phyloP scores from a whole-genome alignment of 2,329 filamentous ascomycete genomes.

The Aureobasidium subglaciale region DNA sequence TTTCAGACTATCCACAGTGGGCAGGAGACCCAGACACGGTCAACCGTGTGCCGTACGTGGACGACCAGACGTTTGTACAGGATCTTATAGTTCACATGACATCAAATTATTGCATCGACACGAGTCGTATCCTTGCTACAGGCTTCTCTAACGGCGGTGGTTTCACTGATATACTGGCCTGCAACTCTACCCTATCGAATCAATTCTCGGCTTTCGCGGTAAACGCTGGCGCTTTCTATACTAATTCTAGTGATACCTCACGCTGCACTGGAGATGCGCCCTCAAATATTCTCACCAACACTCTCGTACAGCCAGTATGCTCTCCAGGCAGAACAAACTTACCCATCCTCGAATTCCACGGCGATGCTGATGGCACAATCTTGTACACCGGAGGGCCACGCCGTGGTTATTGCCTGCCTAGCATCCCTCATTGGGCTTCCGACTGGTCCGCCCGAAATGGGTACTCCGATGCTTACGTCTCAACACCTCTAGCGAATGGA shows the following conservation, averaged over 20 bases:
- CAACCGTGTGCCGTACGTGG: slow-evolving; percentile 24
- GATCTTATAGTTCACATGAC: slow-evolving; percentile 34
- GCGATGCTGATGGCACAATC: slow-evolving; percentile 33
- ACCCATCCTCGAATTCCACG: slow-evolving; percentile 40
- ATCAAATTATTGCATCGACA: slow-evolving; percentile 39
- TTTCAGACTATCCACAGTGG: slow-evolving; percentile 27
- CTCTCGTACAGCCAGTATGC: slow-evolving; percentile 19
- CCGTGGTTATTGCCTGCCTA: slow-evolving; percentile 7
- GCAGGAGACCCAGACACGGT: slow-evolving; percentile 36
- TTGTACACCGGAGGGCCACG: slow-evolving; percentile 28
- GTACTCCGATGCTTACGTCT: slow-evolving; percentile 24
- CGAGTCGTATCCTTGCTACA: slow-evolving; percentile 36
- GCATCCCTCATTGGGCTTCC: slow-evolving; percentile 21
- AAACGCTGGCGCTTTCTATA: slow-evolving; percentile 41
- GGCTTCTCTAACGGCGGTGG: slow-evolving; percentile 51
- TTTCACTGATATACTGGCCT: slow-evolving; percentile 41
- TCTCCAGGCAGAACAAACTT: slow-evolving; percentile 21
- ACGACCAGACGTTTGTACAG: slow-evolving; percentile 38
- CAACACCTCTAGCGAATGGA: slow-evolving; percentile 18
- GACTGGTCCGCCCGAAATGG: slow-evolving; percentile 31
- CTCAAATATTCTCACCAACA: slow-evolving; percentile 21
- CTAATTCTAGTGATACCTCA: slow-evolving; percentile 18
- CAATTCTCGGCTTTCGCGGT: slow-evolving; percentile 43
- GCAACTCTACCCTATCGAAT: slow-evolving; percentile 34
- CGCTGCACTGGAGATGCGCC: slow-evolving; percentile 20